phyloP scores from a whole-genome alignment of 164 flowering plant species.

The Cinnamomum micranthum region DNA sequence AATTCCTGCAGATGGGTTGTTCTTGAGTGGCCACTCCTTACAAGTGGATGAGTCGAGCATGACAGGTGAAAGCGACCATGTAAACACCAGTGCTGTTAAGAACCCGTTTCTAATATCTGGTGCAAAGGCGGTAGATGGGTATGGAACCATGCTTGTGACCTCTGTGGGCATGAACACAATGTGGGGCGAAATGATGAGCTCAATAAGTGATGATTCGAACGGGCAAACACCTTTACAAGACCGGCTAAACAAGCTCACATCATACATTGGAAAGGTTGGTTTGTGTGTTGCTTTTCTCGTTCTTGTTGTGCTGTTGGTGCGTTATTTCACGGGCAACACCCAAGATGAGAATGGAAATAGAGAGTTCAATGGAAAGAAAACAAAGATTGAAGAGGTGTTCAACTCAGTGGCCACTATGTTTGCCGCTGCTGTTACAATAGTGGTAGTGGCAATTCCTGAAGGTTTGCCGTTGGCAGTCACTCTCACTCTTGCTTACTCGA shows the following conservation, averaged over 20 bases:
- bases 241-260: slow-evolving; percentile 48
- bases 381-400: slow-evolving; percentile 32
- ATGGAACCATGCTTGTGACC: slow-evolving; percentile 45
- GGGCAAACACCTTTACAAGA: slow-evolving; percentile 62
- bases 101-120: slow-evolving; percentile 39
- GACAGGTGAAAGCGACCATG: slow-evolving; percentile 43
- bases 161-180: slow-evolving; percentile 36
- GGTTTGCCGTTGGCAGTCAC: slow-evolving; percentile 38
- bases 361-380: slow-evolving; percentile 36
- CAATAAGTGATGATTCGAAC: slow-evolving; percentile 28
- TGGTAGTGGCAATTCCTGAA: slow-evolving; percentile 42
- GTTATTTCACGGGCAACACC: slow-evolving; percentile 36
- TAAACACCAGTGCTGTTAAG: slow-evolving; percentile 13
- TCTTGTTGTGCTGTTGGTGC: slow-evolving; percentile 26
- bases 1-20: slow-evolving; percentile 55
- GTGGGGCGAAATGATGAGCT: slow-evolving; percentile 62
- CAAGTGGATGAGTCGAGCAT: slow-evolving; percentile 47
- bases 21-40: slow-evolving; percentile 39
- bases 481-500: slow-evolving; percentile 38
- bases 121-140: slow-evolving; percentile 43
- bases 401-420: slow-evolving; percentile 25
- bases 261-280: slow-evolving; percentile 50
- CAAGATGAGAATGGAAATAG: slow-evolving; percentile 37
- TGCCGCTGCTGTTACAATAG: slow-evolving; percentile 40
- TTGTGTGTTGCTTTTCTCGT: slow-evolving; percentile 43